Evolutionary conservation across 176 grass and related monocot genomes (phyloP), one percentile per base, ranked within the genome.

Genomic region (Tillandsia leiboldiana): DNA sequence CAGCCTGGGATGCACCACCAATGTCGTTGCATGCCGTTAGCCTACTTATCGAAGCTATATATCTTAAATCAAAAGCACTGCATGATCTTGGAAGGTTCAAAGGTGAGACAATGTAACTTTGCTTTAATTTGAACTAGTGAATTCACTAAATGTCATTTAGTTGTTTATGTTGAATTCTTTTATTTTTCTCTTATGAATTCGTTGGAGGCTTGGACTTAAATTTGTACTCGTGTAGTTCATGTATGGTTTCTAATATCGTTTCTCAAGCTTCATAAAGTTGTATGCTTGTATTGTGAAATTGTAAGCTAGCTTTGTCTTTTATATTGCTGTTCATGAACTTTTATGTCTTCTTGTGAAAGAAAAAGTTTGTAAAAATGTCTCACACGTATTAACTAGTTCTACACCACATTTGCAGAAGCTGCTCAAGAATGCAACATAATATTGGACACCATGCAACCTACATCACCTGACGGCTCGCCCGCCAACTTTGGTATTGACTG

Each of bases 1-100:
- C 74, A 12, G 79, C 81, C 28, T 85, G 78, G 84, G 84, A 83
- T 72, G 74, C 78, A 69, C 80, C 75, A 63, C 84, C 84, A 53
- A 93, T 99, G 95, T 79, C 81, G 50, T 70, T 90, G 82, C 89
- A 87, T 82, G 89, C 90, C 61, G 95, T 93, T 71, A 79, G 77
- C 73, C 80, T 99, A 78, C 87, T 74, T 63, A 79, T 99, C 79
- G 95, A 99, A 82, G 87, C 80, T 9, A 69, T 99, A 74, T 94
- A 94, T 88, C 66, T 93, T 56, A 94, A 99, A 90, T 71, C 95
- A 79, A 81, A 81, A 83, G 80, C 95, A 63, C 80, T 94, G 72
- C 87, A 90, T 64, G 90, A 99, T 88, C 84, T 99, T 75, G 86
- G 89, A 75, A 87, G 82, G 81, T 93, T 86, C 80, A 90, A 86